These are phyloP conservation scores for Ogataea philodendri DNA, from an alignment of 805 yeast genomes.

Conservation along the genomic window DNA sequence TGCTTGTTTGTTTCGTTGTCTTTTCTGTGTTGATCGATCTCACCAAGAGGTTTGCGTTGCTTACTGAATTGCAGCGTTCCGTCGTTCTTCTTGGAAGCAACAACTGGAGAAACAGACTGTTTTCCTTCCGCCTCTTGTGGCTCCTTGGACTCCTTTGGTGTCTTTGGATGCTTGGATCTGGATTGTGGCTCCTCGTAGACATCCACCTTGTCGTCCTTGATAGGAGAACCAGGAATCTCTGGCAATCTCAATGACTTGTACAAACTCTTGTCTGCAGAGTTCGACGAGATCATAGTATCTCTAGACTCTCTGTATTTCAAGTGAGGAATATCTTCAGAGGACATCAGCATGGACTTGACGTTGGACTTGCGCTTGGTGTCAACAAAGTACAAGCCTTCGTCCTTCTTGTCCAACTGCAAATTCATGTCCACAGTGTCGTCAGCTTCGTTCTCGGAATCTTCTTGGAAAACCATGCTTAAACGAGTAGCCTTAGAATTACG, in stretches of 20 bases:
- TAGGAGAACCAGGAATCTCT: constrained; percentile 41
- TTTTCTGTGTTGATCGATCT: constrained; percentile 17
- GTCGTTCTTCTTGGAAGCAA: constrained; percentile 14
- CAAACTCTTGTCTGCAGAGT: constrained; percentile 36
- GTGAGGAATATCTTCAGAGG: constrained; percentile 20
- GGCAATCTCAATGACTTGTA: constrained; percentile 52
- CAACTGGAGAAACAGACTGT: constrained; percentile 4
- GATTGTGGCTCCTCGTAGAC: constrained; percentile 29
- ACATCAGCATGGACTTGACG: constrained; percentile 31
- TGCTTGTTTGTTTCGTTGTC: constrained; percentile 20
- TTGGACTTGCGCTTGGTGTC: constrained; percentile 29
- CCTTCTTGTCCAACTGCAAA: constrained; percentile 14
- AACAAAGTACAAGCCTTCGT: constrained; percentile 33
- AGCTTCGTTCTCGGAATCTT: constrained; percentile 20
- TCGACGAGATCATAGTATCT: constrained; percentile 44
- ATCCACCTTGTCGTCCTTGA: constrained; percentile 29
- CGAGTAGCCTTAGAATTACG: constrained; percentile 27
- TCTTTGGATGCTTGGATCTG: no score
- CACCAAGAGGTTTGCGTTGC: constrained; percentile 30
- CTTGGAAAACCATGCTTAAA: constrained; percentile 30
- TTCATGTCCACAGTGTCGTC: constrained; percentile 28
- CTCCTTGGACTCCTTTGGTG: no score
- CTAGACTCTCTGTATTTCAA: constrained; percentile 30
- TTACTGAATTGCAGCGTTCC: constrained; percentile 19
- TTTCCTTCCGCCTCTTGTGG: no score